Conservation (phyloP, 495 filamentous ascomycete genomes). For the Oidiodendron maius region DNA sequence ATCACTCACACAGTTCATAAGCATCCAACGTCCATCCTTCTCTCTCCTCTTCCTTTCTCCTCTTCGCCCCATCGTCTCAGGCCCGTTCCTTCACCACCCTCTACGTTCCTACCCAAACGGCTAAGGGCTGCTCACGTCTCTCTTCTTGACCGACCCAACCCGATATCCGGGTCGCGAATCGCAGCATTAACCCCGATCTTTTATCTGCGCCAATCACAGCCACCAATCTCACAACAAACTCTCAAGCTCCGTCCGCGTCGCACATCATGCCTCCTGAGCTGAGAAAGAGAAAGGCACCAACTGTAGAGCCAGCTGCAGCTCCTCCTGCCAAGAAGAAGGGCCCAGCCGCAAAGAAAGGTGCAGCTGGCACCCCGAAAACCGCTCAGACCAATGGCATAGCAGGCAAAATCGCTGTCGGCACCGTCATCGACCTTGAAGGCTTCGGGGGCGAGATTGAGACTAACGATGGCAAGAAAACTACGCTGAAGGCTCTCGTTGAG, state of each 20-base stretch:
- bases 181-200: neutral
- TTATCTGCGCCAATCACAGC: constrained; percentile 15
- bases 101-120: neutral
- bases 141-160: neutral
- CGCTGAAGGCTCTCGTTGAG: constrained; percentile 69
- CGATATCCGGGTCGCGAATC: neutral
- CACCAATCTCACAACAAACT: constrained; percentile 1
- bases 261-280: constrained; percentile 53
- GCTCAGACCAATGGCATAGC: constrained; percentile 28
- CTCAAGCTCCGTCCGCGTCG: neutral
- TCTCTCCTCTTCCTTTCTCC: neutral
- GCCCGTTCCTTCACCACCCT: neutral
- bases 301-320: constrained; percentile 40
- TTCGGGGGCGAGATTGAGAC: constrained; percentile 84
- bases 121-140: no score
- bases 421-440: constrained; percentile 55
- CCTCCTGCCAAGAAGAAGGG: constrained; percentile 51
- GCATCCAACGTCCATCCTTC: constrained; percentile 7
- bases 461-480: constrained; percentile 73
- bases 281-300: constrained; percentile 67
- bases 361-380: constrained; percentile 25
- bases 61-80: neutral
- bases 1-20: constrained; percentile 7
- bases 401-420: constrained; percentile 28
- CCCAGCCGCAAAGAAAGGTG: constrained; percentile 31